These are phyloP conservation scores for Podila horticola DNA, from an alignment of 192 early-diverging fungal species.

Conservation along the genomic window DNA sequence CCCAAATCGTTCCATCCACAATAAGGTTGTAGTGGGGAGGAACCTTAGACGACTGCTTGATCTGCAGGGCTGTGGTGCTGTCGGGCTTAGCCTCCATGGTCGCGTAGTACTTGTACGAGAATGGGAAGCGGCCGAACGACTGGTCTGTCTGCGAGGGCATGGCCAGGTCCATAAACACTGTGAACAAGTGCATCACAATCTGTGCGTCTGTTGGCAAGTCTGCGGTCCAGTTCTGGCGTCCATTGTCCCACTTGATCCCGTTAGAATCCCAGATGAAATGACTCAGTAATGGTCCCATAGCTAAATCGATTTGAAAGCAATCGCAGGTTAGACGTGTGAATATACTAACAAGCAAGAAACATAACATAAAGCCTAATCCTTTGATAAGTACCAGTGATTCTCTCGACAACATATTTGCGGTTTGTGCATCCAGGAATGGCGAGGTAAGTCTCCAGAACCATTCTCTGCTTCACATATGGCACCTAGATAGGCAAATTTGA, in stretches of 20 bases:
- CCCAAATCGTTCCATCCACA: constrained; percentile 63
- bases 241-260: constrained; percentile 33
- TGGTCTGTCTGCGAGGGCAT: constrained; percentile 57
- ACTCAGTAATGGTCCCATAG: constrained; percentile 39
- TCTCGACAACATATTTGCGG: constrained; percentile 46
- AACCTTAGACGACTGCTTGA: constrained; percentile 61
- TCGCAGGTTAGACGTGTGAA: not conserved
- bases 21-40: constrained; percentile 66
- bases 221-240: constrained; percentile 24
- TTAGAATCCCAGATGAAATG: constrained; percentile 47
- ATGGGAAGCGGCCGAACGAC: constrained; percentile 58
- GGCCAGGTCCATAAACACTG: constrained; percentile 65
- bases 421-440: constrained; percentile 44
- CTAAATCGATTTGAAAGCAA: not conserved
- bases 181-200: constrained; percentile 71
- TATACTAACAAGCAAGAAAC: not conserved
- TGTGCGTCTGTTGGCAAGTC: constrained; percentile 64
- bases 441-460: constrained; percentile 32
- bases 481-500: not conserved
- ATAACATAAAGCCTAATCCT: no score
- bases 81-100: constrained; percentile 62
- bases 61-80: constrained; percentile 58
- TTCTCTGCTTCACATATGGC: constrained; percentile 24
- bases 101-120: constrained; percentile 65
- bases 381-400: constrained; percentile 23